Evolutionary conservation across 768 basidiomycete species (phyloP), one percentile per base, ranked within the genome.

Genomic region (Dioszegia aurantiaca): DNA sequence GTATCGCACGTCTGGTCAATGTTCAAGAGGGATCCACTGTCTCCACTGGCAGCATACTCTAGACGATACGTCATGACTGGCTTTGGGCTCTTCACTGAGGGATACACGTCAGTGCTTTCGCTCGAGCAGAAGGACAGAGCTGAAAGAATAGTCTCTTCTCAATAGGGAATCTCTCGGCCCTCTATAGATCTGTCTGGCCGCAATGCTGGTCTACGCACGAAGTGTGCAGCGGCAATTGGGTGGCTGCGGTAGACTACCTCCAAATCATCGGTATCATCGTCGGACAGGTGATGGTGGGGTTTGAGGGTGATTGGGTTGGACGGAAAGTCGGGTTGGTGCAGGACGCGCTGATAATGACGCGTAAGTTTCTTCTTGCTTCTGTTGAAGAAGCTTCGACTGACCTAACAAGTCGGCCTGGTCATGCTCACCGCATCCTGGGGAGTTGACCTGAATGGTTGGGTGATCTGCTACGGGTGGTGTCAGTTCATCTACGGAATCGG

Each of bases 341-440:
- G 59, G 78, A 80, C 59, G 79, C 79, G 3, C 56, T 75, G 28
- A 68, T 80, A 62, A 78, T 79, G 78, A 69, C 74, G 46, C 51
- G 68, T 69, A 37, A 52, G 68, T 64, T 30, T 47, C 19, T 28
- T 48, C 27, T 14, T 6, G 21, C 37, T 2, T 36, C 11, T 1
- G 48, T n/a, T 21, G 37, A 33, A 23, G 21, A 24, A 41, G 28
- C 24, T 24, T 41, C n/a, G n/a, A n/a, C n/a, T n/a, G n/a, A 33
- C 6, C 33, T 6, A 33, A 33, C 16, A 19, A 69, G 68, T 79
- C 48, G 78, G 78, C 55, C 65, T 78, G 21, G 62, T 78, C 61
- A 78, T 80, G 73, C 72, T 80, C 46, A 78, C 77, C n/a, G 77
- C 76, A 8, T 71, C 75, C n/a, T 80, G 79, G 79, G 77, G 77